These are phyloP conservation scores for Saussurea involucrata DNA, from an alignment of 129 eudicot species.

Conservation along the genomic window DNA sequence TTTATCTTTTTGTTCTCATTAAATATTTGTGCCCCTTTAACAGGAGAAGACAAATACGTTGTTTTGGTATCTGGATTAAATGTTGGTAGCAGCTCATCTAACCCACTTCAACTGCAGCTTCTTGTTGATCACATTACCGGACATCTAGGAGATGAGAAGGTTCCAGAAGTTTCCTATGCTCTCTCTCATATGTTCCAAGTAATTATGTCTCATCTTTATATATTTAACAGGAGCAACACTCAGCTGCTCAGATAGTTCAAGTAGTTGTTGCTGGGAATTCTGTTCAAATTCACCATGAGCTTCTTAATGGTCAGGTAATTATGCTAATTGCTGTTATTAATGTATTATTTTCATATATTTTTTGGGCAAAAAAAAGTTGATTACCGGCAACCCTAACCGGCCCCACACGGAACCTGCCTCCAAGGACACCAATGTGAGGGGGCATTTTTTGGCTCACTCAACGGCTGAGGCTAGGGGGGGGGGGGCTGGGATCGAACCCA, in stretches of 20 bases:
- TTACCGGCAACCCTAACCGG: no score
- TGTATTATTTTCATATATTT: neutral
- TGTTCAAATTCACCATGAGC: conserved; percentile 53
- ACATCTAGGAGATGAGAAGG: conserved; percentile 95
- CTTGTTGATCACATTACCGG: conserved; percentile 90
- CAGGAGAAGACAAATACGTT: conserved; percentile 91
- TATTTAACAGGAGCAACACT: conserved; percentile 65
- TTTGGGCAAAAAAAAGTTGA: no score
- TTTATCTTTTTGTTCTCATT: neutral
- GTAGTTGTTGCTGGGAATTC: conserved; percentile 94
- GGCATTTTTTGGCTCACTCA: no score
- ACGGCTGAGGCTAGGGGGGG: no score
- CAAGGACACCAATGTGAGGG: no score
- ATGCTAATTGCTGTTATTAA: neutral
- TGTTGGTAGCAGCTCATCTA: conserved; percentile 70
- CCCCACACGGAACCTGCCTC: no score
- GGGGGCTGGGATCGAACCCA: no score
- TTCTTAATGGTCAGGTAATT: conserved; percentile 78
- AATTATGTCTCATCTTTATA: conserved; percentile 3
- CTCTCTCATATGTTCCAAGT: neutral
- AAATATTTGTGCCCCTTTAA: neutral
- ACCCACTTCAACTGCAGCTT: conserved; percentile 87
- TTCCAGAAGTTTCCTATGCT: conserved; percentile 11
- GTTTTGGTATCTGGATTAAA: conserved; percentile 84
- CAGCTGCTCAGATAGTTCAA: conserved; percentile 89